Conservation (phyloP, 371 early-diverging fungal genomes). For the Actinomortierella ambigua region DNA sequence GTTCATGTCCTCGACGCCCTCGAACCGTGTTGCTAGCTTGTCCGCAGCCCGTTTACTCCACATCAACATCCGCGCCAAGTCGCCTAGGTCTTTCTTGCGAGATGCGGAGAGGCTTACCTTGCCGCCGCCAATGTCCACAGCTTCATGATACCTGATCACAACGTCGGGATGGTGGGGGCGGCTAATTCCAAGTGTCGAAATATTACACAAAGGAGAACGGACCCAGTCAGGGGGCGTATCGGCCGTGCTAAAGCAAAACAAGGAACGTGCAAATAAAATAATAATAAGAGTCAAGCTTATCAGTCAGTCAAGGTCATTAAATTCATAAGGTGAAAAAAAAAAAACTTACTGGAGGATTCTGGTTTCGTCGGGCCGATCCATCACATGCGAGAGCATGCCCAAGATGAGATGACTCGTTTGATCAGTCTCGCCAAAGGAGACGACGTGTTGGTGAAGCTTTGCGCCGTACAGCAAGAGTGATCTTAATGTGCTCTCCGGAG, state of each 20-base stretch:
- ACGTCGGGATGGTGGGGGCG: slow-evolving; percentile 4
- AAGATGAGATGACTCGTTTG: slow-evolving; percentile 2
- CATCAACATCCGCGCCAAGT: not conserved
- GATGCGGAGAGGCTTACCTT: not conserved
- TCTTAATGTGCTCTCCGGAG: not conserved
- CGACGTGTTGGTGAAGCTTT: not conserved
- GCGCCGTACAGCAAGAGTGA: not conserved
- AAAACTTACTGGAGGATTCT: slow-evolving; percentile 5
- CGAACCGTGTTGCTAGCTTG: not conserved
- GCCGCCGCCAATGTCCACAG: not conserved
- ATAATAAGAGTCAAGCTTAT: too few species aligned
- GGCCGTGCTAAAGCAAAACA: not conserved
- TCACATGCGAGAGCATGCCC: not conserved
- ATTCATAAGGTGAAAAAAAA: not conserved
- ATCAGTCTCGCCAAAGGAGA: slow-evolving; percentile 1
- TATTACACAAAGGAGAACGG: too few species aligned
- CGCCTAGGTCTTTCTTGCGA: not conserved
- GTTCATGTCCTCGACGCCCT: not conserved
- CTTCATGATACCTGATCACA: not conserved
- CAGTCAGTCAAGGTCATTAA: not conserved
- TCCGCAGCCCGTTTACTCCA: slow-evolving; percentile 5
- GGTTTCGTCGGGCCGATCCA: not conserved
- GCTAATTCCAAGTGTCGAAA: too few species aligned
- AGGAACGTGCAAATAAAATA: not conserved
- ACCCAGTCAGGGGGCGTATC: not conserved